These are phyloP conservation scores for Colletotrichum orchidophilum DNA, from an alignment of 2,329 filamentous ascomycete species.

Conservation along the genomic window DNA sequence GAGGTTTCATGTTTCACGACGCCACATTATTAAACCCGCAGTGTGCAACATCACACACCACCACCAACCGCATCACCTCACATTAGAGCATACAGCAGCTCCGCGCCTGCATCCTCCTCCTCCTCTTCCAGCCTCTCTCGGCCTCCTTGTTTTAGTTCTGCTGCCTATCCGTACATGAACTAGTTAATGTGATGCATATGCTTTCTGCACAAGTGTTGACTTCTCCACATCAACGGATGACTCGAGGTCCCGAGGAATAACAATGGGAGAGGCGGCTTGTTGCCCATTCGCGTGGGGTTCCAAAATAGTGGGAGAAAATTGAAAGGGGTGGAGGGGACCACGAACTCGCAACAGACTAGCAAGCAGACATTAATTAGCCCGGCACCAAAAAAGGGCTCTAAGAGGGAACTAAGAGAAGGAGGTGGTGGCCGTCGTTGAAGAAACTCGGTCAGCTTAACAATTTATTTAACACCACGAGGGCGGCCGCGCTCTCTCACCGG, in stretches of 20 bases:
- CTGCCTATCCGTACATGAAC: neutral
- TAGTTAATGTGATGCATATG: neutral
- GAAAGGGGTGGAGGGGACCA: neutral
- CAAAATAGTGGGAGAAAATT: neutral
- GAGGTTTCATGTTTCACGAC: constrained; percentile 1
- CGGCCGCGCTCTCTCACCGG: neutral
- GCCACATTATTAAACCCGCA: neutral
- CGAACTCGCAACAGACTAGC: neutral
- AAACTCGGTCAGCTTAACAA: constrained; percentile 19
- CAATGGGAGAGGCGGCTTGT: neutral
- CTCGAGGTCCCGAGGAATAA: too few species aligned
- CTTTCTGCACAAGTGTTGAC: neutral
- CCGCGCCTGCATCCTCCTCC: neutral
- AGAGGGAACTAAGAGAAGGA: neutral
- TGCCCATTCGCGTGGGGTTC: too few species aligned
- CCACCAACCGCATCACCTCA: neutral
- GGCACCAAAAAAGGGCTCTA: neutral
- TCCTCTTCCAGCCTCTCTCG: neutral
- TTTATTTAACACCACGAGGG: constrained; percentile 4
- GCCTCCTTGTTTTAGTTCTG: neutral
- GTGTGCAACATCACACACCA: neutral
- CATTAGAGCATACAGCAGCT: neutral
- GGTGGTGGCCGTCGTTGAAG: neutral
- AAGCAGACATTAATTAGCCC: neutral
- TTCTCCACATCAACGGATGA: neutral